Evolutionary conservation across 768 basidiomycete genomes (phyloP), one percentile per base, ranked within the genome.

Genomic region (Russula compacta): DNA sequence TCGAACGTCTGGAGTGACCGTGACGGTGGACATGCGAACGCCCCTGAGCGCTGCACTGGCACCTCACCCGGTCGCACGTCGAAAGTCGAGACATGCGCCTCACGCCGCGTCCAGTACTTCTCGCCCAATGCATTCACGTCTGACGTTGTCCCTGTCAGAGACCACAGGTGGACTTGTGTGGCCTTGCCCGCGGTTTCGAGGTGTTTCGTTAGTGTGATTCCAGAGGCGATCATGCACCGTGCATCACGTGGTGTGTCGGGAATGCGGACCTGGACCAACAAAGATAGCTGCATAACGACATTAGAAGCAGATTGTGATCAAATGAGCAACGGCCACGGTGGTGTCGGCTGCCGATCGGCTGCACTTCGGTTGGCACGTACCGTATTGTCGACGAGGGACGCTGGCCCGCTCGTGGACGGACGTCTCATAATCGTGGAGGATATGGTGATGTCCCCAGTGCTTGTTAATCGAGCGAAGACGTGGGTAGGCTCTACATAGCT

Each of bases 1-100:
- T 62, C 56, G 19, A 62, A 62, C 38, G 33, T 62, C 50, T 53
- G 56, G 32, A 62, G 29, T 21, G 61, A 53, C 14, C 44, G 56
- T 14, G 61, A 24, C 19, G 56, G 44, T 36, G 56, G 61, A 48
- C 61, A 62, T 33, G 43, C 38, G 19, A 62, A 62, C 12, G 52
- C 61, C 0, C 19, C 38, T 1, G 61, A 62, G 21, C 44, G 56
- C 32, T 53, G 44, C 44, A 47, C 38, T 10, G 44, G 38, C 44
- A 7, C 17, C 19, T 39, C 50, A 42, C 56, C 61, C 15, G 61
- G 61, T 2, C 19, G 51, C 36, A 58, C 44, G 32, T 62, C 51
- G 38, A 62, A 53, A 3, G 51, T 58, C 29, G 50, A 58, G 19
- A 53, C 15, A 51, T 53, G 56, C 12, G 51, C 61, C 44, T 47